Evolutionary conservation across 2,329 filamentous ascomycete genomes (phyloP), one percentile per base, ranked within the genome.

Genomic region (Ceratocystis destructans): DNA sequence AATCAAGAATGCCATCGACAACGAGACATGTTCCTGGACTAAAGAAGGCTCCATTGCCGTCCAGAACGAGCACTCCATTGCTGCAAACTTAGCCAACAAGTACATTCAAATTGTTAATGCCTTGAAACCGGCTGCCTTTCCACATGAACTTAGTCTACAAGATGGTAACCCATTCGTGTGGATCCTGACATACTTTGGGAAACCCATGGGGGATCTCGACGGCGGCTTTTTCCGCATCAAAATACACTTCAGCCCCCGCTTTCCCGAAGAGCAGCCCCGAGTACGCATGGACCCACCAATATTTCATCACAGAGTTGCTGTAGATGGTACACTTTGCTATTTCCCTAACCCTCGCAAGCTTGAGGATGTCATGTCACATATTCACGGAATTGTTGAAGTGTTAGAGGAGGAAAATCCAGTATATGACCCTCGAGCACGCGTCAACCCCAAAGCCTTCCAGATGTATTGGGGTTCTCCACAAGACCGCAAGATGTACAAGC

Each of bases 171-270:
- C 93, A 0, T 96, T 96, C 72, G 80, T 93, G 22, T 97, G 94
- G 94, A 76, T 82, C 22, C 74, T 97, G 68, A 94, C 90, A 1
- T 92, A 96, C 73, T 95, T 96, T 73, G 94, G 94, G 31, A 84
- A 87, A 65, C 90, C 91, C 0, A 95, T 94, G 87, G 96, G 91
- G 5, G 91, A 96, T 70, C 83, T 97, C 1, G 93, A 97, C 71
- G 93, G 92, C 17, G 91, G 93, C 1, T 82, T 97, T 68, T 93
- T 97, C 77, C 84, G 84, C 68, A 87, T 96, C 74, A 87, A 82
- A 71, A 80, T 97, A 66, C 80, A 80, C 71, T 87, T 97, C 71
- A 96, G 90, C 71, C 87, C 90, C 5, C 83, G 85, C 5, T 97
- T 96, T 72, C 94, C 94, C 0, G 84, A 89, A 50, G 89, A 95